phyloP scores from a whole-genome alignment of 2,329 filamentous ascomycete genomes.

The Penicillium sp. region DNA sequence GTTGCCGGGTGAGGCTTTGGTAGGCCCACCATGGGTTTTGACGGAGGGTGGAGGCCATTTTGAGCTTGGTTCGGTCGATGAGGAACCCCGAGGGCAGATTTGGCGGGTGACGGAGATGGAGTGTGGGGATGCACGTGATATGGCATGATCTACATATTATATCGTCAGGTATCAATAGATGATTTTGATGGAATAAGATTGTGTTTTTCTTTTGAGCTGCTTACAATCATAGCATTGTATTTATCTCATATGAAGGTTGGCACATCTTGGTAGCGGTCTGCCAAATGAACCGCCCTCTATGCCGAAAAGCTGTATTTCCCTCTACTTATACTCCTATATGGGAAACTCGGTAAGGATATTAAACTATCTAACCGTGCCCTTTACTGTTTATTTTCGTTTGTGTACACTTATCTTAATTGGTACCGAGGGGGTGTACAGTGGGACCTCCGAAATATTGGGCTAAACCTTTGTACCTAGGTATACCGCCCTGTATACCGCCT shows the following conservation, averaged over 20 bases:
- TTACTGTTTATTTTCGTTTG: no score
- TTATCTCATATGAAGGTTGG: not conserved
- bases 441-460: no score
- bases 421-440: no score
- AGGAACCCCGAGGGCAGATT: slow-evolving; percentile 6
- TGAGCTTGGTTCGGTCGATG: slow-evolving; percentile 3
- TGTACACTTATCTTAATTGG: no score
- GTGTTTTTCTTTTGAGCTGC: not conserved
- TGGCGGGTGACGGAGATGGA: slow-evolving; percentile 13
- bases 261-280: not conserved
- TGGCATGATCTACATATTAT: slow-evolving; percentile 12
- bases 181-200: not conserved
- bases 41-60: slow-evolving; percentile 18
- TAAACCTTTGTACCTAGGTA: no score
- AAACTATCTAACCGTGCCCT: no score
- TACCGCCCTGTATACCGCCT: no score
- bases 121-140: slow-evolving; percentile 24
- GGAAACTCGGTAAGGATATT: no score
- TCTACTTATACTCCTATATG: no score
- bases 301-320: not conserved
- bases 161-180: not conserved
- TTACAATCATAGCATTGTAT: not conserved
- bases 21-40: slow-evolving; percentile 26
- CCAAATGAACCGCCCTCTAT: not conserved
- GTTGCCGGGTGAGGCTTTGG: slow-evolving; percentile 25